These are phyloP conservation scores for Eremothecium cymbalariae DNA, from an alignment of 1,139 yeast species.

Conservation along the genomic window DNA sequence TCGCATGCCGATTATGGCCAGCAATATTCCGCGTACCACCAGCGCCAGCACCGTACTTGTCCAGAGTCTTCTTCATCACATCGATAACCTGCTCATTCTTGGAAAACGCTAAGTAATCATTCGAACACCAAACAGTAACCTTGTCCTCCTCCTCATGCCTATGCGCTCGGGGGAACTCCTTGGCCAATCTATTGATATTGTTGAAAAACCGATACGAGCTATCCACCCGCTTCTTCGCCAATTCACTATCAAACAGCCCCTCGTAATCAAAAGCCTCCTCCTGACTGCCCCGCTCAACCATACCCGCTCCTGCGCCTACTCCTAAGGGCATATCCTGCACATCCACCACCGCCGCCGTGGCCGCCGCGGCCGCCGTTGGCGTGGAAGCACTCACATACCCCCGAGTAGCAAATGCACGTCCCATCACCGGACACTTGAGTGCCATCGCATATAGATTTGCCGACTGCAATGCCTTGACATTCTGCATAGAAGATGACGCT, in stretches of 20 bases:
- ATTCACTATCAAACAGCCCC: conserved; percentile 53
- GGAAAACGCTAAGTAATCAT: conserved; percentile 95
- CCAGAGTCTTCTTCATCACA: conserved; percentile 73
- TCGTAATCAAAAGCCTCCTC: conserved; percentile 56
- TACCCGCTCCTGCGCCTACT: no score
- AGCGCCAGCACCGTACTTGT: conserved; percentile 94
- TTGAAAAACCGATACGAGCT: conserved; percentile 93
- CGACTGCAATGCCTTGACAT: conserved; percentile 44
- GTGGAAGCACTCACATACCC: conserved; percentile 26
- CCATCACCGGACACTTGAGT: conserved; percentile 79
- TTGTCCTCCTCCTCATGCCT: conserved; percentile 64
- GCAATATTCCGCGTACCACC: conserved; percentile 99
- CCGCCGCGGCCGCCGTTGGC: conserved; percentile 33
- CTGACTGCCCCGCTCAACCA: conserved; percentile 32
- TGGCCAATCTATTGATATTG: conserved; percentile 91
- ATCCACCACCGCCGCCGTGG: conserved; percentile 35
- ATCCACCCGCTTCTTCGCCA: conserved; percentile 69
- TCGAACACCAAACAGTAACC: conserved; percentile 98
- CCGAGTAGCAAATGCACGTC: conserved; percentile 47
- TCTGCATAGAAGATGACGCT: conserved; percentile 52
- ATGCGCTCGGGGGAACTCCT: conserved; percentile 90
- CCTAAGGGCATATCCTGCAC: conserved; percentile 17
- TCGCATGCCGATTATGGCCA: conserved; percentile 88
- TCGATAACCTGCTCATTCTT: conserved; percentile 61
- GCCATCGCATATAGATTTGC: conserved; percentile 55